Conservation (phyloP, 2,329 filamentous ascomycete genomes). For the Cladosporium oxysporum region DNA sequence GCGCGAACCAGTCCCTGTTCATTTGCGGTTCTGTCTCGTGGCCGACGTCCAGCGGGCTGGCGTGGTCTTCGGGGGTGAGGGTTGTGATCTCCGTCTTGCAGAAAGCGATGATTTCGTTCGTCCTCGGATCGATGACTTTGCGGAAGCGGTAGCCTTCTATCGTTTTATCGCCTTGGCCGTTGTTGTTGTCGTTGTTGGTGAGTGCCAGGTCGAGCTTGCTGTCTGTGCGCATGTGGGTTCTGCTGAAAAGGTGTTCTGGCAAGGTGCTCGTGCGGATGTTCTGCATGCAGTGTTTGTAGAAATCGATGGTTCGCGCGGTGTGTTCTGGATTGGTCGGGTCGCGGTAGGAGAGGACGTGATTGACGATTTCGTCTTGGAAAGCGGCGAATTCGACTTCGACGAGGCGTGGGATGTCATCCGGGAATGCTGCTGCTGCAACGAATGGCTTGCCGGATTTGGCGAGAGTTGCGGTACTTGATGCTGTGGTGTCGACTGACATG, state of each 20-base stretch:
- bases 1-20: slow-evolving; percentile 39
- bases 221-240: neutral
- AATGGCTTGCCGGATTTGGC: slow-evolving; percentile 21
- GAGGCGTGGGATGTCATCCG: slow-evolving; percentile 33
- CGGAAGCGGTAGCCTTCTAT: slow-evolving; percentile 26
- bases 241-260: neutral
- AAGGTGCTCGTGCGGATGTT: slow-evolving; percentile 9
- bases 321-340: slow-evolving; percentile 33
- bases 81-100: slow-evolving; percentile 35
- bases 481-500: neutral
- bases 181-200: neutral
- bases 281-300: slow-evolving; percentile 24
- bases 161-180: neutral
- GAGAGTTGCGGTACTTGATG: neutral
- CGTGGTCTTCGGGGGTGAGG: slow-evolving; percentile 32
- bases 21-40: slow-evolving; percentile 35
- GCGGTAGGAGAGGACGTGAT: slow-evolving; percentile 37
- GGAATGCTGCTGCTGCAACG: slow-evolving; percentile 27
- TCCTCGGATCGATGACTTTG: slow-evolving; percentile 34
- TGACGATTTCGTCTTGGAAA: slow-evolving; percentile 36
- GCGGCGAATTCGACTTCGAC: slow-evolving; percentile 48
- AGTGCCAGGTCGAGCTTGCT: slow-evolving; percentile 21
- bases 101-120: slow-evolving; percentile 35
- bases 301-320: slow-evolving; percentile 30
- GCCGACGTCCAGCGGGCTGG: slow-evolving; percentile 32